Percentiles rank a stretch among this genome's conserved stretches.
phyloP scores from a whole-genome alignment of 2,329 filamentous ascomycete species.

The Cyphellophora europaea region DNA sequence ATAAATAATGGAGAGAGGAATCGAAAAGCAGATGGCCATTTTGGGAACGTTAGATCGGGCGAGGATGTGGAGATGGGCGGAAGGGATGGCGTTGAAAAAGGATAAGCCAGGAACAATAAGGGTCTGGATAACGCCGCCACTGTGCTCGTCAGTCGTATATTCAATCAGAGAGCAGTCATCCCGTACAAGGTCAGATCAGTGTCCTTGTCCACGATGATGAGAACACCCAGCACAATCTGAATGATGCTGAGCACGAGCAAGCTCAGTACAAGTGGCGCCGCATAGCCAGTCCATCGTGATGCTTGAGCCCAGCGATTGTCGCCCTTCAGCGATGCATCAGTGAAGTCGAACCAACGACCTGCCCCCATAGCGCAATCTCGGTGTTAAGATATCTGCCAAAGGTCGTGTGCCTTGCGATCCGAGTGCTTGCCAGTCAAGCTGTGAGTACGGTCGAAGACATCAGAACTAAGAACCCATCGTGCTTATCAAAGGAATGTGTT shows the following conservation, averaged over 20 bases:
- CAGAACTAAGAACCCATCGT: too few relatives aligned
- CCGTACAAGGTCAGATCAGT: slow-evolving; percentile 14
- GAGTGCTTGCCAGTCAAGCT: too few relatives aligned
- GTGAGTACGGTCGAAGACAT: too few relatives aligned
- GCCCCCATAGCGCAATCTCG: too few relatives aligned
- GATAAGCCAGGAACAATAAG: slow-evolving; percentile 15
- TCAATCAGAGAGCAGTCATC: neutral
- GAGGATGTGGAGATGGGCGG: slow-evolving; percentile 16
- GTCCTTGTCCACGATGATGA: slow-evolving; percentile 14
- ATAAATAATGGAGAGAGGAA: slow-evolving; percentile 8
- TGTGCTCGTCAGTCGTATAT: slow-evolving; percentile 2
- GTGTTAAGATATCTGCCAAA: too few relatives aligned
- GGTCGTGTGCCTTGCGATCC: too few relatives aligned
- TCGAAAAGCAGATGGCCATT: slow-evolving; percentile 15
- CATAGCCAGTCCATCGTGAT: slow-evolving; percentile 12
- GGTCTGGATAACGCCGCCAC: slow-evolving; percentile 16
- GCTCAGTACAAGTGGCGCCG: slow-evolving; percentile 12
- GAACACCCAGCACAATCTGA: slow-evolving; percentile 16
- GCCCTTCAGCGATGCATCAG: slow-evolving; percentile 16
- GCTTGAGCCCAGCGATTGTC: slow-evolving; percentile 13
- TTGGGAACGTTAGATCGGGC: slow-evolving; percentile 15
- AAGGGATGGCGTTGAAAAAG: slow-evolving; percentile 19
- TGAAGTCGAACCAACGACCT: slow-evolving; percentile 2
- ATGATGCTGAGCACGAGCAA: slow-evolving; percentile 14
- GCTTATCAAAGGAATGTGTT: too few relatives aligned